Evolutionary conservation across 768 basidiomycete species (phyloP), one percentile per base, ranked within the genome.

Genomic region (Suillus subaureus): DNA sequence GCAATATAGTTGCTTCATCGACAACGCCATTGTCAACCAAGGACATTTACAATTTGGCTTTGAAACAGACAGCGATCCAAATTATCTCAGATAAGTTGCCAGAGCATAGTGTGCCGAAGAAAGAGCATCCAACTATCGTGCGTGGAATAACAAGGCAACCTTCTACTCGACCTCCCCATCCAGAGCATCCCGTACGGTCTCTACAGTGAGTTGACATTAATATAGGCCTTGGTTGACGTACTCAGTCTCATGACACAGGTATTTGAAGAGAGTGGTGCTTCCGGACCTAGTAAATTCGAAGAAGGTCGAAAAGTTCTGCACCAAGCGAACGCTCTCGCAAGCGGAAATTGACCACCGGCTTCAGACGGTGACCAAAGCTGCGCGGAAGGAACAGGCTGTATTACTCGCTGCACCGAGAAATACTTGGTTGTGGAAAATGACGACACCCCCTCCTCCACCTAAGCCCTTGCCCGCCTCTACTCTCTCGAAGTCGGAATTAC

Each of bases 181-280:
- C 80, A 0, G 77, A 81, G 12, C 83, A 88, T 67, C 80, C 82
- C 9, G 75, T 90, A 61, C 82, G 84, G 23, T 90, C 89, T 13
- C 76, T 88, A 62, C 77, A 71, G 89, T 85, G 63, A 54, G 81
- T 77, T 26, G 33, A 18, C 21, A 39, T 54, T 52, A 16, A 21
- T 52, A 18, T 23, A n/a, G n/a, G 13, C 23, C 35, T 15, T 9
- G 26, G 7, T 47, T 47, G 49, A 57, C 35, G n/a, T 26, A 21
- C 60, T 12, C 35, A 51, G 63, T 40, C 63, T 40, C 15, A n/a
- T 42, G 31, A 33, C 18, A 18, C 64, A 89, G 88, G 31, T 88
- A 85, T 69, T 73, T 91, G 52, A 90, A 89, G 73, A 79, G 70
- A n/a, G 73, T 78, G 21, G 77, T 90, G 6, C 78, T 91, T 2